Percentiles rank a stretch among this genome's conserved stretches.
Evolutionary conservation across 2,329 filamentous ascomycete species (phyloP).

Genomic region (Sordariomycetes sp.): DNA sequence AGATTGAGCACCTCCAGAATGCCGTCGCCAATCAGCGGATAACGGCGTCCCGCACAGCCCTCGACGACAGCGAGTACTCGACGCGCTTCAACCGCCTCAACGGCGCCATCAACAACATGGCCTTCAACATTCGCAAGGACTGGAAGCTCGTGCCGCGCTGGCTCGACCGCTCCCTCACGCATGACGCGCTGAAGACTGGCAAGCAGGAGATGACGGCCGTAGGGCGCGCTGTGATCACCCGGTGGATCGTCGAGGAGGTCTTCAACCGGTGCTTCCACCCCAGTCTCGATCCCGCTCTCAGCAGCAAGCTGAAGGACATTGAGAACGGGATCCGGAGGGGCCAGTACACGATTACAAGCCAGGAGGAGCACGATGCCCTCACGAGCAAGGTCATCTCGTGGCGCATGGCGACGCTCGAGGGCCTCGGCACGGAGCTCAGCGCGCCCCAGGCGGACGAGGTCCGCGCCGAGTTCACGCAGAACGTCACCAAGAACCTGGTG

Average conservation of each 20-base stretch:
- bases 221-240: constrained; percentile 76
- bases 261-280: constrained; percentile 93
- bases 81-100: constrained; percentile 85
- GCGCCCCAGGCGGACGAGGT: constrained; percentile 56
- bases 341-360: constrained; percentile 60
- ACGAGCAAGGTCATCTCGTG: constrained; percentile 83
- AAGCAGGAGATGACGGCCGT: constrained; percentile 98
- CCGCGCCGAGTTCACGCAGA: constrained; percentile 57
- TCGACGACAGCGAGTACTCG: constrained; percentile 90
- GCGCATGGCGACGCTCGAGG: constrained; percentile 88
- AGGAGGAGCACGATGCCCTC: constrained; percentile 83
- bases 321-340: constrained; percentile 79
- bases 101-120: constrained; percentile 85
- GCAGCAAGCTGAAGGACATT: constrained; percentile 70
- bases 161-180: constrained; percentile 70
- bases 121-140: constrained; percentile 93
- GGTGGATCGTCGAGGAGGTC: constrained; percentile 84
- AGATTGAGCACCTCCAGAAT: constrained; percentile 92
- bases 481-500: constrained; percentile 57
- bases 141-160: constrained; percentile 76
- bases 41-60: constrained; percentile 83
- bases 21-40: constrained; percentile 94
- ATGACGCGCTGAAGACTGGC: constrained; percentile 74
- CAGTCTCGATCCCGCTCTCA: constrained; percentile 65
- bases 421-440: constrained; percentile 61